Evolutionary conservation across 2,329 filamentous ascomycete genomes (phyloP).

Genomic region (Fusarium sp.): DNA sequence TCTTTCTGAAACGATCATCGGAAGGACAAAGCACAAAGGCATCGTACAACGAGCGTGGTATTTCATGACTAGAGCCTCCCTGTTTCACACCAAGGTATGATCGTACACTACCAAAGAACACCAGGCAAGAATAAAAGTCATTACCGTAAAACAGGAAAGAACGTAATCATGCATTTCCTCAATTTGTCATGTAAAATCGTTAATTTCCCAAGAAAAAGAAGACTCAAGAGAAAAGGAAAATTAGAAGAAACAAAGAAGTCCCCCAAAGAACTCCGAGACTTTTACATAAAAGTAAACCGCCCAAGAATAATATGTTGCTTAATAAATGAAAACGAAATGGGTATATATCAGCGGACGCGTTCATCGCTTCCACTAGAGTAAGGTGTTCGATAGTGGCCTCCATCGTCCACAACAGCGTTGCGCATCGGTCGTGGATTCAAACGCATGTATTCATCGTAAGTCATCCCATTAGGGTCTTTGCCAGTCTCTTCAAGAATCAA

Average conservation of each 20-base stretch:
- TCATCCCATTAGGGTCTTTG: conserved; percentile 28
- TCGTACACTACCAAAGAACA: conserved; percentile 8
- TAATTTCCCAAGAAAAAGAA: background rate
- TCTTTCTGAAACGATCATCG: conserved; percentile 13
- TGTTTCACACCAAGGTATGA: conserved; percentile 2
- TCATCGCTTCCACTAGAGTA: conserved; percentile 29
- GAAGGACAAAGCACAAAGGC: conserved; percentile 20
- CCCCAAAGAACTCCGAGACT: conserved; percentile 4
- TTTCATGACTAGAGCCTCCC: conserved; percentile 21
- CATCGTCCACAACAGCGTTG: conserved; percentile 33
- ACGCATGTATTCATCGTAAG: conserved; percentile 44
- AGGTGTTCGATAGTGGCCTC: conserved; percentile 30
- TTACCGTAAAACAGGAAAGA: background rate
- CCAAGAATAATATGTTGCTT: background rate
- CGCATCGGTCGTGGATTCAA: conserved; percentile 35
- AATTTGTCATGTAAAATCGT: conserved; percentile 29
- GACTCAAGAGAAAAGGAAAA: background rate
- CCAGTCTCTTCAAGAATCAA: conserved; percentile 33
- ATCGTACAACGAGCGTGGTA: conserved; percentile 34
- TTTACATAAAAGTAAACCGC: conserved; percentile 2
- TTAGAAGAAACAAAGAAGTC: background rate
- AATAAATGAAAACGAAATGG: background rate
- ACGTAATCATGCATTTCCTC: conserved; percentile 19
- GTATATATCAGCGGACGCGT: background rate
- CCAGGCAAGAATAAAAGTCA: background rate